Evolutionary conservation across 129 eudicot genomes (phyloP).

Genomic region (Chrysanthemum lavandulifolium): DNA sequence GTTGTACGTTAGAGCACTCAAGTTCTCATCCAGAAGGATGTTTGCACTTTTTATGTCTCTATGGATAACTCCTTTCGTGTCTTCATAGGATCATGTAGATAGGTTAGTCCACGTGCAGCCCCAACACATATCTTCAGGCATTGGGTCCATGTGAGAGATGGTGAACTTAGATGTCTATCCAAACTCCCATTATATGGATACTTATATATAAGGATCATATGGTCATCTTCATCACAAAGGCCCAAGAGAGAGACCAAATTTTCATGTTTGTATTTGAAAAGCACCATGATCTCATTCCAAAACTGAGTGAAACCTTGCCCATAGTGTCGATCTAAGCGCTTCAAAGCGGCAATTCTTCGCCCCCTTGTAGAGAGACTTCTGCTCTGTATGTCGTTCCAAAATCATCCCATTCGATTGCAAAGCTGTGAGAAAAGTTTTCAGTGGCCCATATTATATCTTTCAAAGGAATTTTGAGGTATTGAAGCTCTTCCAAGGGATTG

Average conservation of each 20-base stretch:
- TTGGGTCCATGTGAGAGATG: slow-evolving; percentile 19
- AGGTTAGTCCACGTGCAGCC: not conserved
- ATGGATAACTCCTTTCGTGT: not conserved
- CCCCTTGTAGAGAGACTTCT: not conserved
- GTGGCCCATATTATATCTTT: slow-evolving; percentile 5
- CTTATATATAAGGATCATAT: slow-evolving; percentile 5
- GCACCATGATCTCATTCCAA: not conserved
- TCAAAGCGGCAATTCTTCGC: not conserved
- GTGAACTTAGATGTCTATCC: slow-evolving; percentile 12
- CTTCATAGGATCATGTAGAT: slow-evolving; percentile 2
- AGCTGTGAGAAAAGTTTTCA: too few species aligned
- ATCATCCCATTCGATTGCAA: too few species aligned
- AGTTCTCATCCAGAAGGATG: slow-evolving; percentile 1
- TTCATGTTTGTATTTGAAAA: slow-evolving; percentile 12
- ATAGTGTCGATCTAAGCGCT: slow-evolving; percentile 14
- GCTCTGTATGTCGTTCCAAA: slow-evolving; percentile 2
- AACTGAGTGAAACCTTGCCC: slow-evolving; percentile 24
- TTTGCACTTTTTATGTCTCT: slow-evolving; percentile 10
- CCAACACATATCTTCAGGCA: slow-evolving; percentile 22
- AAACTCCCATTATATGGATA: slow-evolving; percentile 19
- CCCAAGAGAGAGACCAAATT: not conserved
- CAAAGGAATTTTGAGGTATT: slow-evolving; percentile 19
- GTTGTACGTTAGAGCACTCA: too few species aligned
- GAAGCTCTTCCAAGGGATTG: not conserved
- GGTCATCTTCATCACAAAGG: not conserved